phyloP scores from a whole-genome alignment of 768 basidiomycete species.

The Rhizopogon rudus region DNA sequence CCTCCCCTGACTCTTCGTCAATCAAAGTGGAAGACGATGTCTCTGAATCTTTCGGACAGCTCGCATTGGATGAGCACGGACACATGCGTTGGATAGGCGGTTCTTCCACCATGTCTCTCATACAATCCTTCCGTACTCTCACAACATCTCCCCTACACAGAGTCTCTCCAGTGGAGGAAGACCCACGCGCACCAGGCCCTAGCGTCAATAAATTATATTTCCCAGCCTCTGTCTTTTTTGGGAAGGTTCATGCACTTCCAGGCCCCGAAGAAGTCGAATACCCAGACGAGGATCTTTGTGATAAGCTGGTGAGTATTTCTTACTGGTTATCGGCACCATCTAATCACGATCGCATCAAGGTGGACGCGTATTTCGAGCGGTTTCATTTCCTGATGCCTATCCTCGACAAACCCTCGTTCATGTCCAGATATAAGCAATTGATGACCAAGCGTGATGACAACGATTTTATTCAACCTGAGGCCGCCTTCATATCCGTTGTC shows the following conservation, averaged over 20 bases:
- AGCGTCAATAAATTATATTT: slow-evolving; percentile 85
- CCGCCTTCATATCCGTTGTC: slow-evolving; percentile 74
- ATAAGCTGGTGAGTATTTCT: slow-evolving; percentile 65
- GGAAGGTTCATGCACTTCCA: slow-evolving; percentile 78
- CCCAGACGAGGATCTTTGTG: slow-evolving; percentile 78
- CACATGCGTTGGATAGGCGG: slow-evolving; percentile 92
- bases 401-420: slow-evolving; percentile 80
- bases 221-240: slow-evolving; percentile 83
- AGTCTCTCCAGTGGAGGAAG: slow-evolving; percentile 81
- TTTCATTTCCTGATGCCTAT: slow-evolving; percentile 88
- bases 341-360: slow-evolving; percentile 39
- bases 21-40: slow-evolving; percentile 60
- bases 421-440: slow-evolving; percentile 61
- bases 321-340: slow-evolving; percentile 9
- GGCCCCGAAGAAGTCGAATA: slow-evolving; percentile 84
- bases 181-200: slow-evolving; percentile 71
- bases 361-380: slow-evolving; percentile 82
- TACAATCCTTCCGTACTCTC: slow-evolving; percentile 78
- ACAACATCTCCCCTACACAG: slow-evolving; percentile 72
- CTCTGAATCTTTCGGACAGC: slow-evolving; percentile 80
- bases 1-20: slow-evolving; percentile 28
- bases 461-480: slow-evolving; percentile 50
- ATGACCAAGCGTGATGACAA: slow-evolving; percentile 67
- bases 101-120: slow-evolving; percentile 88
- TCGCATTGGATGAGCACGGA: slow-evolving; percentile 85